A percentile compares a stretch with the other conserved stretches of the same genome.
Conservation (phyloP, 2,329 filamentous ascomycete genomes). For the Cladosporium sp. region DNA sequence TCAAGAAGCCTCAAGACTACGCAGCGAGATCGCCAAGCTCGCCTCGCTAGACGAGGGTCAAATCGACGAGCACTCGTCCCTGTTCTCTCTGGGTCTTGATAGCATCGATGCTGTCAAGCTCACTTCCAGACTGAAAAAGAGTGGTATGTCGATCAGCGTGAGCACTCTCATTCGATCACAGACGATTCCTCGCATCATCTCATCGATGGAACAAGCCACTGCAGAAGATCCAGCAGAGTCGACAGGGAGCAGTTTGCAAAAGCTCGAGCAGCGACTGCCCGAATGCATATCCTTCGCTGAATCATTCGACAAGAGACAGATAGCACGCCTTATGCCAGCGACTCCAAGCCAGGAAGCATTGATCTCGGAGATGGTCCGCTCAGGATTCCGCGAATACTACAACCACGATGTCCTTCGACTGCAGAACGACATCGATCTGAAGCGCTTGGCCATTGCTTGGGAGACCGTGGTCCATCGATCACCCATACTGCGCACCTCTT, state of each 20-base stretch:
- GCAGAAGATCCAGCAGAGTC: slow-evolving; percentile 14
- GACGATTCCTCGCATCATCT: slow-evolving; percentile 60
- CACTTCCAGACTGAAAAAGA: slow-evolving; percentile 63
- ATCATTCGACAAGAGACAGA: slow-evolving; percentile 16
- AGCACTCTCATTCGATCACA: slow-evolving; percentile 71
- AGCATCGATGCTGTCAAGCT: slow-evolving; percentile 90
- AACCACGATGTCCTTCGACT: slow-evolving; percentile 76
- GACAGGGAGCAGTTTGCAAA: not conserved
- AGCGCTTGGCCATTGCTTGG: slow-evolving; percentile 60
- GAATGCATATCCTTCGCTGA: slow-evolving; percentile 14
- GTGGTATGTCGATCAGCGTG: slow-evolving; percentile 60
- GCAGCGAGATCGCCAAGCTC: slow-evolving; percentile 60
- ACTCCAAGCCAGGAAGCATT: slow-evolving; percentile 86
- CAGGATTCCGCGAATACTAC: slow-evolving; percentile 72
- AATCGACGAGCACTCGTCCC: slow-evolving; percentile 57
- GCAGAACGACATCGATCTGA: slow-evolving; percentile 49
- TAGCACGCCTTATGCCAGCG: slow-evolving; percentile 64
- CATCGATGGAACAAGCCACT: slow-evolving; percentile 8
- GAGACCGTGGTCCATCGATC: slow-evolving; percentile 53
- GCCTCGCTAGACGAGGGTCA: slow-evolving; percentile 49
- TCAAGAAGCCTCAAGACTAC: slow-evolving; percentile 48
- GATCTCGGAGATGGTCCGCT: slow-evolving; percentile 74
- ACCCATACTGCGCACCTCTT: slow-evolving; percentile 72
- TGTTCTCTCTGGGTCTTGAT: slow-evolving; percentile 82
- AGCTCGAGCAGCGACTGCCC: slow-evolving; percentile 8